These are phyloP conservation scores for Trichoderma afroharzianum DNA, from an alignment of 2,329 filamentous ascomycete genomes.

Conservation along the genomic window DNA sequence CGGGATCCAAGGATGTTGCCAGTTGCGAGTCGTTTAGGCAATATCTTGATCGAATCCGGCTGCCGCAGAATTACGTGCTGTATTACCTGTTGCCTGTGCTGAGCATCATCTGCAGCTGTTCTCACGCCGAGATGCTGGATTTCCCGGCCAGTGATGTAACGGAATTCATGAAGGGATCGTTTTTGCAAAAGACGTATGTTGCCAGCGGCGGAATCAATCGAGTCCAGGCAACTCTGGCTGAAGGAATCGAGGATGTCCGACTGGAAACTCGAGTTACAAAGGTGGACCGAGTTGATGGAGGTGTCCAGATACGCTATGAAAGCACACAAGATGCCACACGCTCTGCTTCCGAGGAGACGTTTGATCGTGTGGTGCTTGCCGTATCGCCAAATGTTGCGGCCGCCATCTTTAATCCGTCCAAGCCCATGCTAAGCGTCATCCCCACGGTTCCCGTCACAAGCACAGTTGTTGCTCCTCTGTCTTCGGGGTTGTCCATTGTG, in stretches of 20 bases:
- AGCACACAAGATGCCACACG: background rate
- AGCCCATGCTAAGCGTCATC: conserved; percentile 37
- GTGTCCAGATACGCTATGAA: background rate
- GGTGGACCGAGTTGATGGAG: conserved; percentile 25
- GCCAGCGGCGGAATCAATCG: conserved; percentile 47
- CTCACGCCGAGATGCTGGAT: conserved; percentile 45
- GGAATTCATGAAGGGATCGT: conserved; percentile 42
- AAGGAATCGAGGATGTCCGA: conserved; percentile 38
- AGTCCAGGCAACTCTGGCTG: conserved; percentile 45
- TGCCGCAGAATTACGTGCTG: conserved; percentile 45
- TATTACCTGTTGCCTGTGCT: conserved; percentile 54
- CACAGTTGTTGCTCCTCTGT: conserved; percentile 34
- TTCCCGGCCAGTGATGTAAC: conserved; percentile 53
- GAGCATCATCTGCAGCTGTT: conserved; percentile 52
- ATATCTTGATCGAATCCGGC: conserved; percentile 48
- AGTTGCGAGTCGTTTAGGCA: conserved; percentile 43
- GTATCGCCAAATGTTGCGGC: conserved; percentile 52
- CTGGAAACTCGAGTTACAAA: conserved; percentile 38
- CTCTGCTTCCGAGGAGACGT: conserved; percentile 32
- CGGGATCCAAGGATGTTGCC: background rate
- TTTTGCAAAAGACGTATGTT: conserved; percentile 48
- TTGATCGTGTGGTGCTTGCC: conserved; percentile 52
- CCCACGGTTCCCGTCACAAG: conserved; percentile 48
- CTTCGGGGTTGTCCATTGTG: conserved; percentile 23
- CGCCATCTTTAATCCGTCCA: conserved; percentile 44